Conservation (phyloP, 345 rosid species). For the Geranium brycei region DNA sequence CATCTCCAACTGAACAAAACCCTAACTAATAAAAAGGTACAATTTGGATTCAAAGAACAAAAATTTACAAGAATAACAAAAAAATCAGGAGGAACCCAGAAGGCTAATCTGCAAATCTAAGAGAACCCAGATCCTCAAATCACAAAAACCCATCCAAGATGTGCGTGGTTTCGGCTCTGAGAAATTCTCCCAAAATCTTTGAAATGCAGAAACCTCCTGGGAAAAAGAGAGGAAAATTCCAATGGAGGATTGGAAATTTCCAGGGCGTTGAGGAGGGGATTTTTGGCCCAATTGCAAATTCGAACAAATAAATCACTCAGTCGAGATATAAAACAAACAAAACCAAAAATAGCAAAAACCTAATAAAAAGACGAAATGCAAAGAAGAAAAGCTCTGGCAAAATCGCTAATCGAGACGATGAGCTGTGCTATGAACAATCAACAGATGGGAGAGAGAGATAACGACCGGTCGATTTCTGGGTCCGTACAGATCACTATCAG, state of each 20-base stretch:
- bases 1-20: background rate
- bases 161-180: too few relatives aligned
- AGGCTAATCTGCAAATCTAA: conserved; percentile 6
- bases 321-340: too few relatives aligned
- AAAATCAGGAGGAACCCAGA: conserved; percentile 9
- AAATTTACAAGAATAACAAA: too few relatives aligned
- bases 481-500: too few relatives aligned
- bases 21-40: background rate
- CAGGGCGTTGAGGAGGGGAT: too few relatives aligned
- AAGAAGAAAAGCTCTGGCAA: background rate
- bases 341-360: background rate
- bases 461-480: too few relatives aligned
- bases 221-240: too few relatives aligned
- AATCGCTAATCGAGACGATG: background rate
- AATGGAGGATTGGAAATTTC: too few relatives aligned
- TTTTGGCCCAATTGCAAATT: too few relatives aligned
- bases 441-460: conserved; percentile 1
- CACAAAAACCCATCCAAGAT: background rate
- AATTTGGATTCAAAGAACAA: background rate
- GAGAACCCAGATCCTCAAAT: conserved; percentile 12
- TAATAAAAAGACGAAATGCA: background rate
- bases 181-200: too few relatives aligned
- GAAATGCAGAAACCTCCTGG: too few relatives aligned
- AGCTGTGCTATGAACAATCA: background rate
- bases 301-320: too few relatives aligned